Base-by-base conservation (phyloP, 495 filamentous ascomycete species). In the Talaromyces nanjingensis region DNA sequence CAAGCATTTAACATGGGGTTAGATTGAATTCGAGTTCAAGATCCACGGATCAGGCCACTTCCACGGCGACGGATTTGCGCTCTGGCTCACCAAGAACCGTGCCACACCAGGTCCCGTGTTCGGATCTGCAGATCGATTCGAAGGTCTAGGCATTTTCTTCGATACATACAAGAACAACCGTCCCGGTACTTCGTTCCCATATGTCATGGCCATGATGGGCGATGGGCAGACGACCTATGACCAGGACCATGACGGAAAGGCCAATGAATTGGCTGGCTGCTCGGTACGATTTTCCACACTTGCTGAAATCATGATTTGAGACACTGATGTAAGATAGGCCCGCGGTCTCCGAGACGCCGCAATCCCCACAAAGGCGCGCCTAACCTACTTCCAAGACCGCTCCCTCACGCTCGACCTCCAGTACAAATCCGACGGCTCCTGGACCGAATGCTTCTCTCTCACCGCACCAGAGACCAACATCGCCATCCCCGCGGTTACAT, bases 81-180 rank as follows among this genome's bases (percentile, higher is more conserved):
- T 99, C 80, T 99, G 96, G 96, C 81, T 99, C 72, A 98, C 93
- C 65, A 96, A 96, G 74, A 87, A 97, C 75, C 89, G 96, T 63
- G 93, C 86, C 22, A 83, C 84, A 60, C 75, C 77, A 34, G 96
- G 96, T 24, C 85, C 88, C 16, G 96, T 99, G 22, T 99, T 99
- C 72, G 96, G 96, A 16, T 86, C 83, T 37, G 83, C 82, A 16
- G 96, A 99, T 76, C 84, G 84, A 55, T 99, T 98, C 68, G 94
- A 98, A 70, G 96, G 96, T 12, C 84, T 99, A 14, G 96, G 94
- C 47, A 83, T 99, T 71, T 97, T 99, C 83, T 87, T 99, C 78
- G 96, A 99, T 73, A 99, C 96, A 55, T 99, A 99, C 81, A 99
- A 99, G 86, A 99, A 99, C 79, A 96, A 96, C 80, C 87, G 96